Base-by-base conservation (phyloP, 352 stramenopile species). In the Pythium plurisporium region DNA sequence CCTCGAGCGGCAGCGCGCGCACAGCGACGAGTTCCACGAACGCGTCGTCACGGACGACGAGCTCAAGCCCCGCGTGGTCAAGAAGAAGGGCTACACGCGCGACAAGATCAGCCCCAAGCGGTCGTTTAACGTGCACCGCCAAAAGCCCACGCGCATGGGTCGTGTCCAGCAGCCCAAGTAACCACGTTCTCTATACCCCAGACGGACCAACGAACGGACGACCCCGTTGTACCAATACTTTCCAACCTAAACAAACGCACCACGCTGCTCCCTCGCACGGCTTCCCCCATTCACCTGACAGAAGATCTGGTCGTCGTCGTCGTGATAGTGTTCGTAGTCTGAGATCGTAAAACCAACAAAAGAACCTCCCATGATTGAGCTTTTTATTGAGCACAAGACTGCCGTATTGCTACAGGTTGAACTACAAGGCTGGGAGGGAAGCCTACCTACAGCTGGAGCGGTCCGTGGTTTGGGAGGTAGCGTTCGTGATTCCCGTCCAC, bases 401-500 rank as follows among this genome's bases (percentile, higher is more conserved):
- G n/a, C n/a, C n/a, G n/a, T n/a, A n/a, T n/a, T n/a, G n/a, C n/a
- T n/a, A n/a, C n/a, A n/a, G n/a, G n/a, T 44, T 17, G 17, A 26
- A 3, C 38, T 26, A 12, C 38, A 25, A 43, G 36, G 36, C 20
- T 7, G 5, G 17, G 20, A 7, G 7, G 36, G 7, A 22, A n/a
- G 8, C 20, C 5, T 19, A 44, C 56, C 79, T 85, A 89, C 47
- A 82, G 67, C 57, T 73, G 73, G 30, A 89, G 73, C 19, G 70
- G 73, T 49, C 79, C 95, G 81, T 85, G 92, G 82, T 83, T 96
- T 63, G 76, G 82, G 43, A 79, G 76, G 91, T 96, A 97, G 93
- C 99, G 99, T 64, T 98, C 97, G 78, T 98, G 95, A 78, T 99
- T 99, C 68, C 97, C 97, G 72, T 98, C 96, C 6, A 97, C 70